Evolutionary conservation across 1,284 basidiomycete genomes (phyloP).

Genomic region (Neotropicomus parvogracilis): DNA sequence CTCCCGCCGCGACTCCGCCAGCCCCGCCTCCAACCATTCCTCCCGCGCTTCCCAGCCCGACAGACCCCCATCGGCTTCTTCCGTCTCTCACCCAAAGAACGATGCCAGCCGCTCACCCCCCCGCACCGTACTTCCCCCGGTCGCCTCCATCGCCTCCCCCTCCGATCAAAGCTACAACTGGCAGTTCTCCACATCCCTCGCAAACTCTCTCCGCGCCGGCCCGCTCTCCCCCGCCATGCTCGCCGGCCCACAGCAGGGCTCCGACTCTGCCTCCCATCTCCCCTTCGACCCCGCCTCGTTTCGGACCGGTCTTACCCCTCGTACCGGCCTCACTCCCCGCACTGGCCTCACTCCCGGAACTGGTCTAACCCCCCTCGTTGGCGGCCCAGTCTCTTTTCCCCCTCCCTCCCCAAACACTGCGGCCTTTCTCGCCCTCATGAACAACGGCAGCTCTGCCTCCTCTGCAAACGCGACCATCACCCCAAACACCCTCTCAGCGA

Average conservation of each 20-base stretch:
- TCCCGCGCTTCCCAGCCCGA: conserved; percentile 37
- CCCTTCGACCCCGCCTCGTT: conserved; percentile 77
- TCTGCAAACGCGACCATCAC: conserved; percentile 76
- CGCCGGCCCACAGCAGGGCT: conserved; percentile 67
- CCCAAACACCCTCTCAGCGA: conserved; percentile 83
- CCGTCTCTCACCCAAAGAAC: conserved; percentile 35
- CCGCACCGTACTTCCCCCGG: conserved; percentile 77
- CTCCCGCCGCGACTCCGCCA: conserved; percentile 38
- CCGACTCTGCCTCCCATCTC: conserved; percentile 37
- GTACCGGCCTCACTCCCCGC: conserved; percentile 74
- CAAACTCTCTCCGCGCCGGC: conserved; percentile 82
- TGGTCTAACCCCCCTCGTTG: conserved; percentile 84
- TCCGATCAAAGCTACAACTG: conserved; percentile 75
- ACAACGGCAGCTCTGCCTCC: conserved; percentile 56
- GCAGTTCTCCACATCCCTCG: conserved; percentile 58
- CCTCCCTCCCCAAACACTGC: conserved; percentile 88
- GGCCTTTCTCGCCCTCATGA: conserved; percentile 91
- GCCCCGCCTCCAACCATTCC: conserved; percentile 38
- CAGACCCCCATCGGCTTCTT: conserved; percentile 37
- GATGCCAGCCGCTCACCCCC: conserved; percentile 35
- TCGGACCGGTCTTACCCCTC: conserved; percentile 78
- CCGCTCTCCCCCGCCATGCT: conserved; percentile 96
- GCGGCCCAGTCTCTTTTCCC: conserved; percentile 72
- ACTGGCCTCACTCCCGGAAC: conserved; percentile 78
- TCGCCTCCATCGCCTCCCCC: conserved; percentile 83